Evolutionary conservation across 2,329 filamentous ascomycete genomes (phyloP).

Genomic region (Pestalotiopsis sp.): DNA sequence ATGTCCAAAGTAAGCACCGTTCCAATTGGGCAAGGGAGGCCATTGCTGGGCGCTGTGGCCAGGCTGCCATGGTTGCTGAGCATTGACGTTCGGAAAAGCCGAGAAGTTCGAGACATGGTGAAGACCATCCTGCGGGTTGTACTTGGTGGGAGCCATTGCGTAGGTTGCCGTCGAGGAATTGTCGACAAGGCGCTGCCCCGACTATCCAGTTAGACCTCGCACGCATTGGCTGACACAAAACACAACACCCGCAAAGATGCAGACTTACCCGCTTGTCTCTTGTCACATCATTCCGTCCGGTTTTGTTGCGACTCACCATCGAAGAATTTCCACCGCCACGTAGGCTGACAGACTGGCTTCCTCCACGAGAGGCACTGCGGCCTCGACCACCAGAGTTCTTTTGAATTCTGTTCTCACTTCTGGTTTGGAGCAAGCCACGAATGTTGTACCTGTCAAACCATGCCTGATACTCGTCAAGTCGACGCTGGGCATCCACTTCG

Average conservation of each 20-base stretch:
- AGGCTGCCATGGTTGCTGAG: neutral
- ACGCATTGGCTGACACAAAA: neutral
- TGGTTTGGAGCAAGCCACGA: conserved; percentile 73
- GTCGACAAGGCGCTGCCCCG: conserved; percentile 2
- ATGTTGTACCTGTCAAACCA: conserved; percentile 80
- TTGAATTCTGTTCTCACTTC: conserved; percentile 72
- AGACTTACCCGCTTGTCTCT: conserved; percentile 12
- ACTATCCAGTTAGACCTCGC: neutral
- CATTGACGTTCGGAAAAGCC: neutral
- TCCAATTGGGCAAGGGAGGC: neutral
- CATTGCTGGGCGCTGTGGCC: conserved; percentile 6
- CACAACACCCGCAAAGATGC: conserved; percentile 1
- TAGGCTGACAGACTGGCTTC: neutral
- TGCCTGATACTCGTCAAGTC: conserved; percentile 70
- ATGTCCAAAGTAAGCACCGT: conserved; percentile 10
- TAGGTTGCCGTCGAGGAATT: neutral
- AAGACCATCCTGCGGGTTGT: conserved; percentile 3
- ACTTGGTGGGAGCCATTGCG: neutral
- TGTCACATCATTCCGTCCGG: neutral
- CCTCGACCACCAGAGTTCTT: conserved; percentile 28
- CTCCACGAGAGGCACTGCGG: conserved; percentile 20
- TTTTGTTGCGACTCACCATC: neutral
- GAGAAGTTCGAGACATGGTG: neutral
- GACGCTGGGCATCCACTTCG: conserved; percentile 65
- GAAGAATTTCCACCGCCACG: neutral